Percentiles rank a stretch among this genome's conserved stretches.
These are phyloP conservation scores for Backusella australiensis DNA, from an alignment of 192 early-diverging fungal species.

Conservation along the genomic window DNA sequence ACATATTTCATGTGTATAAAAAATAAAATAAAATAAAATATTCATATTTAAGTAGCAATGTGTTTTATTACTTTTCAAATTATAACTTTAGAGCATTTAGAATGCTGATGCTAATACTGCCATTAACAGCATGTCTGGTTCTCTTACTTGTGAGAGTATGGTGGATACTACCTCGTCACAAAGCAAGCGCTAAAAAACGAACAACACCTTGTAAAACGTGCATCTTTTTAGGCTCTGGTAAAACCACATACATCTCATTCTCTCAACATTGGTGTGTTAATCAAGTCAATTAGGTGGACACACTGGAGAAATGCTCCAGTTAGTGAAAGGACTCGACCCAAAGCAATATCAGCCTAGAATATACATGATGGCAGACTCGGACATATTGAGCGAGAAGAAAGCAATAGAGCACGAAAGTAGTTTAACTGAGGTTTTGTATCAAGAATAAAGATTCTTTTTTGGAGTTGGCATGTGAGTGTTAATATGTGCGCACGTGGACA, in stretches of 20 bases:
- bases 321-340: constrained; percentile 60
- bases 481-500: background rate
- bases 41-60: background rate
- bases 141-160: background rate
- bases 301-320: constrained; percentile 85
- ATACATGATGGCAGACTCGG: constrained; percentile 74
- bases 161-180: background rate
- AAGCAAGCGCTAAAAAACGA: background rate
- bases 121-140: background rate
- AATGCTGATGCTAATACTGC: background rate
- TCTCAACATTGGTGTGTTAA: background rate
- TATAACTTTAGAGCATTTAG: background rate
- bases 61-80: no score
- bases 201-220: constrained; percentile 34
- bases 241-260: background rate
- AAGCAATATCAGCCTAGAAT: constrained; percentile 57
- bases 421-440: constrained; percentile 5
- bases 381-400: constrained; percentile 58
- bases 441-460: background rate
- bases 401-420: constrained; percentile 46
- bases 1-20: background rate
- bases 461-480: background rate
- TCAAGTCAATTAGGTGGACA: constrained; percentile 70
- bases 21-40: background rate
- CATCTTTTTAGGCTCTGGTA: constrained; percentile 37